Evolutionary conservation across 768 basidiomycete genomes (phyloP), one percentile per base, ranked within the genome.

Genomic region (Neoboletus magnificus): DNA sequence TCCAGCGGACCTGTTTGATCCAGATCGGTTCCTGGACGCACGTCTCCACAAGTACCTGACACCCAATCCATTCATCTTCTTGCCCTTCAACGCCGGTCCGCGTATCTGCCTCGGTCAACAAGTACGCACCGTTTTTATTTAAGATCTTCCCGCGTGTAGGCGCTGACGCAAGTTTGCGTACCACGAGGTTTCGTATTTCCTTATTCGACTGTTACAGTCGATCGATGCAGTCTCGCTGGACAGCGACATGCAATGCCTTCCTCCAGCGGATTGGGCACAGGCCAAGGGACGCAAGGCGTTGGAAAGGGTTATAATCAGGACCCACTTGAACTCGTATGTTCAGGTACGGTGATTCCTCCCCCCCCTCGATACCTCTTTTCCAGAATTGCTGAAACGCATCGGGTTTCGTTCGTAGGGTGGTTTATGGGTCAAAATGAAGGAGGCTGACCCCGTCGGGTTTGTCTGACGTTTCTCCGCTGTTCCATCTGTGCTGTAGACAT

Each of bases 1-100:
- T 27, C 11, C 46, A 70, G 68, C 65, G 32, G 60, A 67, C 18
- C 59, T 73, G 46, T 87, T 86, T 59, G 84, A 87, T 61, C 86
- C 85, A 1, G 82, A 85, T 59, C 75, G 86, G 16, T 88, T 83
- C 74, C 66, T 86, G 44, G 85, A 87, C 53, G 76, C 77, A 11
- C 74, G 85, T 30, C 60, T 82, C 8, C 74, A 76, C 52, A 79
- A 78, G 60, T 82, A 82, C 54, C 71, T 85, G 22, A 73, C 72
- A 0, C 75, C 77, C 2, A 86, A 86, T 56, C 84, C 85, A 1
- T 85, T 81, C 74, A 87, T 89, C 57, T 87, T 87, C 67, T 69
- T 82, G 6, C 85, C 86, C 0, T 87, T 87, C 72, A 85, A 85
- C 55, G 84, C 83, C 1, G 86, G 83, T 1, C 86, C 85, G 6